Evolutionary conservation across 2,329 filamentous ascomycete species (phyloP).

Genomic region (Trichothecium roseum): DNA sequence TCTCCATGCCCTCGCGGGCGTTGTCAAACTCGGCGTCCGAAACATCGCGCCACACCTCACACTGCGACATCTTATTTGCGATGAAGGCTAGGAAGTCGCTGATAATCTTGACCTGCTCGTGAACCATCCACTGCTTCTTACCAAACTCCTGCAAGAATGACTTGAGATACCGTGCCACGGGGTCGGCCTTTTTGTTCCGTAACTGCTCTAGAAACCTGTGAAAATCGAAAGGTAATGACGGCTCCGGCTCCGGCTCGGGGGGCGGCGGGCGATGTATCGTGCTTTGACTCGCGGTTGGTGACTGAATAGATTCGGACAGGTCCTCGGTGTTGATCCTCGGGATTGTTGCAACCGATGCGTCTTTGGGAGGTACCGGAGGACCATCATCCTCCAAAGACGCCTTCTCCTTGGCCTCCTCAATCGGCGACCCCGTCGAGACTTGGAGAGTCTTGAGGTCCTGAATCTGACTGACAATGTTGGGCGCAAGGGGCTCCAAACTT

Average conservation of each 20-base stretch:
- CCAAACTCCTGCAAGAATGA: conserved; percentile 92
- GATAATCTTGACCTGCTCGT: conserved; percentile 98
- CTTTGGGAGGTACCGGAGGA: conserved; percentile 51
- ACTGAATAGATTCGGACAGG: conserved; percentile 16
- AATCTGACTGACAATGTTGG: conserved; percentile 36
- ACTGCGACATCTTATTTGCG: conserved; percentile 94
- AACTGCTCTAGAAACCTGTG: conserved; percentile 94
- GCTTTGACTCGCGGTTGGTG: conserved; percentile 35
- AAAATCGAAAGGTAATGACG: conserved; percentile 87
- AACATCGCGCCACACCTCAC: conserved; percentile 92
- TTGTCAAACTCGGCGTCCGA: conserved; percentile 98
- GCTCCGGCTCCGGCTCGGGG: conserved; percentile 68
- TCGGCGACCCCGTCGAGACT: conserved; percentile 28
- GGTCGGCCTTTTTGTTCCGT: conserved; percentile 93
- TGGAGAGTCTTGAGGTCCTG: conserved; percentile 34
- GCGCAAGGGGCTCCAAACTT: conserved; percentile 67
- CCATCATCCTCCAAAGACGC: conserved; percentile 33
- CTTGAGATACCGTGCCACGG: conserved; percentile 88
- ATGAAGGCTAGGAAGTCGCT: conserved; percentile 95
- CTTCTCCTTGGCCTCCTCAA: conserved; percentile 23
- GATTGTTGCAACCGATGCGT: conserved; percentile 34
- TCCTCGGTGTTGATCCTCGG: conserved; percentile 25
- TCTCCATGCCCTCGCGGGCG: conserved; percentile 97
- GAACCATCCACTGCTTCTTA: conserved; percentile 98
- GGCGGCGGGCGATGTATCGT: conserved; percentile 54